Base-by-base conservation (phyloP, 345 rosid species). In the Hypericum androsaemum region DNA sequence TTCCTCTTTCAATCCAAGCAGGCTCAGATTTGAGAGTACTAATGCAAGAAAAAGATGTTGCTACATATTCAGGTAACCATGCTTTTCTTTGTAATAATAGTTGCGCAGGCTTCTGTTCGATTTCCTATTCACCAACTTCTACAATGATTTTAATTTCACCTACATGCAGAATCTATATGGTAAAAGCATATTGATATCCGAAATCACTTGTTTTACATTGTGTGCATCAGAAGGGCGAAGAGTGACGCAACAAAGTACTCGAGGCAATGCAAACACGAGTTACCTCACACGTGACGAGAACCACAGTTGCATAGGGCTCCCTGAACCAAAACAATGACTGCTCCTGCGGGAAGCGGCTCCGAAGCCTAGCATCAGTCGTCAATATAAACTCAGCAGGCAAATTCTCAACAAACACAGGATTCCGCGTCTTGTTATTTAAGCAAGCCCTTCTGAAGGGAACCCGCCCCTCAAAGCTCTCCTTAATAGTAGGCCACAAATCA, bases 211-310 rank as follows among this genome's bases (percentile, higher is more conserved):
- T 22, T 22, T 22, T 22, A 22, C 32, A 22, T 22, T 22, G 1
- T 22, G 32, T 22, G 32, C 32, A 22, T 22, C 32, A 4, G 32
- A 22, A 22, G 32, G 50, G 5, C 50, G 10, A 46, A 14, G 17
- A 13, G 12, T n/a, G n/a, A 12, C 48, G 6, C 12, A 44, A 12
- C 48, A 10, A 44, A 14, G 8, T n/a, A 17, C 12, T 5, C 8
- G 1, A 6, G 8, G 12, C 38, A 35, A 58, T 8, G 39, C 12
- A 10, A 53, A 12, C 28, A 28, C n/a, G 28, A 53, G 38, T 51
- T 79, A 92, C 97, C 97, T 92, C 97, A 70, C 98, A 92, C 3
- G 95, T 85, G 52, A 85, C 98, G 40, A 92, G 88, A 68, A 92
- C 83, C 37, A 92, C 62, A 53, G 88, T 83, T 53, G 97, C 94